A percentile compares a stretch with the other conserved stretches of the same genome.
Evolutionary conservation across 2,329 filamentous ascomycete species (phyloP).

Genomic region (Raffaelea deltoideospora): DNA sequence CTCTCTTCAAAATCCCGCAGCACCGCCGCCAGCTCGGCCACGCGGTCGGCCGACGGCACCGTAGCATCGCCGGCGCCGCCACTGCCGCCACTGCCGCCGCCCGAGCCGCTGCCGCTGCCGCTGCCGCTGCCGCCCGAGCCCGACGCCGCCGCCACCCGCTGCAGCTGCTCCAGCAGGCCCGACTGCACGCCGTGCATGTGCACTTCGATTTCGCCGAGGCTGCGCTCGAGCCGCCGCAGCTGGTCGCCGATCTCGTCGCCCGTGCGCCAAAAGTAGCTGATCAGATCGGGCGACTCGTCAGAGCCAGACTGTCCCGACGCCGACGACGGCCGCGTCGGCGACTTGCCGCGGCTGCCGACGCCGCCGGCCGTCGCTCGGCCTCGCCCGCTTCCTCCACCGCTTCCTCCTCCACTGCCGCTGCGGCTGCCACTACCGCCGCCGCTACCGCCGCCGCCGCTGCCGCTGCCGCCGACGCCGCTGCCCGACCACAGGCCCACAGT

Average conservation of each 20-base stretch:
- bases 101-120: conserved; percentile 8
- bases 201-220: conserved; percentile 48
- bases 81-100: conserved; percentile 19
- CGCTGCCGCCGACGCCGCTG: conserved; percentile 16
- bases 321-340: conserved; percentile 37
- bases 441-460: conserved; percentile 18
- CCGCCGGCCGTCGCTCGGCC: conserved; percentile 14
- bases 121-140: conserved; percentile 14
- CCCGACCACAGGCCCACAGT: conserved; percentile 26
- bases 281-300: too few species aligned
- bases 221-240: conserved; percentile 40
- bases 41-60: conserved; percentile 27
- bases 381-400: conserved; percentile 22
- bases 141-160: conserved; percentile 23
- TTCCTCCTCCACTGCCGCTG: conserved; percentile 16
- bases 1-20: conserved; percentile 50
- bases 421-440: conserved; percentile 13
- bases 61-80: too few species aligned
- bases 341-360: conserved; percentile 16
- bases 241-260: conserved; percentile 46
- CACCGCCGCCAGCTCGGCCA: conserved; percentile 38
- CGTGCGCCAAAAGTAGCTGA: conserved; percentile 47
- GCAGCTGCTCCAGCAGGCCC: conserved; percentile 42
- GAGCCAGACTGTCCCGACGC: too few species aligned
- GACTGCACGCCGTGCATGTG: conserved; percentile 50